A percentile compares a stretch with the other conserved stretches of the same genome.
Evolutionary conservation across 352 stramenopile genomes (phyloP).

Genomic region (Halophytophthora polymorphica): DNA sequence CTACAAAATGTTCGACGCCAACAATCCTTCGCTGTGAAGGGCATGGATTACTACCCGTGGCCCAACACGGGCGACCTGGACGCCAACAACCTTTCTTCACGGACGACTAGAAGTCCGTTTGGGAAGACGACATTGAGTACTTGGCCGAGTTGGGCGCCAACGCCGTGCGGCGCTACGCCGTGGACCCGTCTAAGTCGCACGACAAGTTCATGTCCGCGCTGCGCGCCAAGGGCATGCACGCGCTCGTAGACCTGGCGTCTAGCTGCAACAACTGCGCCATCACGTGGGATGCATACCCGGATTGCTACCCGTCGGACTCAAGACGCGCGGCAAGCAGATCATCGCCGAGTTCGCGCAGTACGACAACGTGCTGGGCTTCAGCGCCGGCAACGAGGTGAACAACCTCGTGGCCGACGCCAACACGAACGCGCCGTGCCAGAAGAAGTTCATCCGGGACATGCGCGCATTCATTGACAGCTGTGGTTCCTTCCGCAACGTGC

Average conservation of each 20-base stretch:
- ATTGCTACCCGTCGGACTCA: constrained; percentile 61
- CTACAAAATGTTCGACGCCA: constrained; percentile 79
- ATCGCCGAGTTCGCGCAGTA: constrained; percentile 83
- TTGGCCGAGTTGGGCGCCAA: constrained; percentile 70
- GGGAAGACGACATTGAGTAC: constrained; percentile 61
- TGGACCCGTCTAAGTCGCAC: constrained; percentile 83
- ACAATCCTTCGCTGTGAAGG: constrained; percentile 71
- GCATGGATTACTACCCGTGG: constrained; percentile 86
- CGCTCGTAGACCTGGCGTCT: constrained; percentile 54
- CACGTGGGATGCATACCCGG: constrained; percentile 40
- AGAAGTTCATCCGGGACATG: constrained; percentile 89
- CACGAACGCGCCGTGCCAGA: constrained; percentile 81
- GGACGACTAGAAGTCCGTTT: constrained; percentile 66
- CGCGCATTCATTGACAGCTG: constrained; percentile 58
- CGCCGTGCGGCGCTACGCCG: constrained; percentile 74
- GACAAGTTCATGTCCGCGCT: constrained; percentile 87
- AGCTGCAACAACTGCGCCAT: constrained; percentile 65
- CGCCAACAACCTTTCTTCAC: constrained; percentile 80
- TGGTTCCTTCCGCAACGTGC: constrained; percentile 49
- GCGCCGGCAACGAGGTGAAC: constrained; percentile 85
- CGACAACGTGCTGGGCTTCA: constrained; percentile 81
- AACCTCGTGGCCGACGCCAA: constrained; percentile 36
- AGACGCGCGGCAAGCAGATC: constrained; percentile 69
- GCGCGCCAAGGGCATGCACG: constrained; percentile 73
- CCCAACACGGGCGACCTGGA: constrained; percentile 72